Evolutionary conservation across 2,329 filamentous ascomycete genomes (phyloP).

Genomic region (Ophiostoma piceae): DNA sequence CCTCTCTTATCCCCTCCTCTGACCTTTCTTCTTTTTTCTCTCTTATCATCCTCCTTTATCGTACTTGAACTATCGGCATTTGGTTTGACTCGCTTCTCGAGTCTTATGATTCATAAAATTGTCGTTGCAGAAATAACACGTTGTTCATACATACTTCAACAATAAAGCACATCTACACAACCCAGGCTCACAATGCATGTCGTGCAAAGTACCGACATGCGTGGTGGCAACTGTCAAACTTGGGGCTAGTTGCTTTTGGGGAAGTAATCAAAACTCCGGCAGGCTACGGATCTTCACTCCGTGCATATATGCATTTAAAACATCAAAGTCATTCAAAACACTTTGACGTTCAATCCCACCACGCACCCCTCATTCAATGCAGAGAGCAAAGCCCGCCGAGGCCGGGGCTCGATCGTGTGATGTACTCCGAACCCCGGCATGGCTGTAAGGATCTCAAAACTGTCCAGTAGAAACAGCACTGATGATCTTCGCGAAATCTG

Average conservation of each 20-base stretch:
- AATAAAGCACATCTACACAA: no score
- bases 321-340: background rate
- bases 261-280: constrained; percentile 16
- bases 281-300: background rate
- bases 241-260: constrained; percentile 11
- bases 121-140: background rate
- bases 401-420: background rate
- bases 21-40: background rate
- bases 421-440: background rate
- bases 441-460: background rate
- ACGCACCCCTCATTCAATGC: background rate
- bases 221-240: background rate
- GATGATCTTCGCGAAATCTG: background rate
- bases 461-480: background rate
- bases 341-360: background rate
- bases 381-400: background rate
- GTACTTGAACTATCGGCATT: background rate
- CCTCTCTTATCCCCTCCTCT: background rate
- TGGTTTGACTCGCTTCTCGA: background rate
- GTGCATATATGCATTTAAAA: background rate
- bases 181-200: background rate
- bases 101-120: background rate
- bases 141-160: background rate
- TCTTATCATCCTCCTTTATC: background rate
- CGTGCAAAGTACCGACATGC: background rate